Conservation (phyloP, 192 early-diverging fungal species). For the Geranomyces michiganensis region DNA sequence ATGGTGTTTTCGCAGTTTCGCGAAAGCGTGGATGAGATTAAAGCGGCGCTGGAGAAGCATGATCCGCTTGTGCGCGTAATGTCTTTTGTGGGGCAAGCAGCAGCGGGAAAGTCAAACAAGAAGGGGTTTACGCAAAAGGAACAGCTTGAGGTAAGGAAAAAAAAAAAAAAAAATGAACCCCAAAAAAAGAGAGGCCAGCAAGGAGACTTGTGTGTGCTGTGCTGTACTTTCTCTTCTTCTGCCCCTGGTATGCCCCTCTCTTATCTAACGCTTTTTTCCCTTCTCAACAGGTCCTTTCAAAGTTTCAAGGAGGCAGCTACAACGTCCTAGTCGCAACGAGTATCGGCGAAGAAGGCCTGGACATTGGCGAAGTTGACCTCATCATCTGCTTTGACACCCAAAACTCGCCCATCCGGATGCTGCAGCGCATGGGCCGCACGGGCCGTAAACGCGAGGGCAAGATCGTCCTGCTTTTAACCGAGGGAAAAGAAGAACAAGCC, state of each 20-base stretch:
- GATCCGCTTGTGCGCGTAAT: conserved; percentile 69
- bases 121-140: conserved; percentile 86
- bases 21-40: conserved; percentile 86
- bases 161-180: too few species aligned
- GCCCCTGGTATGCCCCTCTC: background rate
- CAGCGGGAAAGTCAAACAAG: conserved; percentile 42
- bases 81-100: conserved; percentile 81
- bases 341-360: conserved; percentile 94
- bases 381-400: conserved; percentile 89
- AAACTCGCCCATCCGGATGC: conserved; percentile 74
- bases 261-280: background rate
- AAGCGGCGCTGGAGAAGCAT: conserved; percentile 53
- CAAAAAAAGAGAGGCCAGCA: too few species aligned
- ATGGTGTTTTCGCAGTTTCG: conserved; percentile 89
- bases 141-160: conserved; percentile 67
- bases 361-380: conserved; percentile 94
- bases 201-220: too few species aligned
- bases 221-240: background rate
- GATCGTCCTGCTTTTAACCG: conserved; percentile 66
- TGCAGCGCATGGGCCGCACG: conserved; percentile 74
- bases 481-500: conserved; percentile 68
- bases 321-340: conserved; percentile 90
- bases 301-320: conserved; percentile 75
- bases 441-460: conserved; percentile 75
- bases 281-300: conserved; percentile 43